phyloP scores from a whole-genome alignment of 768 basidiomycete genomes.

The Macrolepiota dolichaula region DNA sequence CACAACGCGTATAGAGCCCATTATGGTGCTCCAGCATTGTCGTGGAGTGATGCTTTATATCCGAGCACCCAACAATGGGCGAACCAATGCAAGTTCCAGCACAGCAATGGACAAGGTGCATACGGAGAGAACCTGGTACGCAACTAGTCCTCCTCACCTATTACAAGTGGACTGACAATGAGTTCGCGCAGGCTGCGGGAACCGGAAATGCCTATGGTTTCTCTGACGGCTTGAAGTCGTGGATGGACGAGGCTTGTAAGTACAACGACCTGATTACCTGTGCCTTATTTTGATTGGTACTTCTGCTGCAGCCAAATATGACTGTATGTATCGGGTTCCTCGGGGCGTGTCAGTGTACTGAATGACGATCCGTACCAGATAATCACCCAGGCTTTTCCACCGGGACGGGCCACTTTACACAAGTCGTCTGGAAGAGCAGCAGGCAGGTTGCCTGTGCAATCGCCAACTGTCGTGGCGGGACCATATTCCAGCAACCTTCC shows the following conservation, averaged over 20 bases:
- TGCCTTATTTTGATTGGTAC: neutral
- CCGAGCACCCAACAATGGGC: slow-evolving; percentile 69
- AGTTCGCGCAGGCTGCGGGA: slow-evolving; percentile 45
- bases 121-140: slow-evolving; percentile 47
- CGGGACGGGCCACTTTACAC: slow-evolving; percentile 26
- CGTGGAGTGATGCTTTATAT: slow-evolving; percentile 61
- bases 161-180: neutral
- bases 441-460: slow-evolving; percentile 46
- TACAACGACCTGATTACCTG: slow-evolving; percentile 13
- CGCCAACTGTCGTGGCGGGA: slow-evolving; percentile 29
- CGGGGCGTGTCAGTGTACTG: neutral
- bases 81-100: slow-evolving; percentile 59
- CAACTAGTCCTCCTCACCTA: neutral
- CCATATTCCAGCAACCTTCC: slow-evolving; percentile 19
- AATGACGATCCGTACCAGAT: slow-evolving; percentile 7
- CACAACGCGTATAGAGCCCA: slow-evolving; percentile 63
- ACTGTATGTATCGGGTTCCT: neutral
- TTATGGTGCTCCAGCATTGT: slow-evolving; percentile 60
- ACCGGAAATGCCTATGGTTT: slow-evolving; percentile 46
- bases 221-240: slow-evolving; percentile 44
- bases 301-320: neutral
- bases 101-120: slow-evolving; percentile 59
- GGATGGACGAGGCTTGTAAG: slow-evolving; percentile 67
- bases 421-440: slow-evolving; percentile 47
- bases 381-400: slow-evolving; percentile 21